Base-by-base conservation (phyloP, 148 eudicot species). In the Gaultheria prostrata region DNA sequence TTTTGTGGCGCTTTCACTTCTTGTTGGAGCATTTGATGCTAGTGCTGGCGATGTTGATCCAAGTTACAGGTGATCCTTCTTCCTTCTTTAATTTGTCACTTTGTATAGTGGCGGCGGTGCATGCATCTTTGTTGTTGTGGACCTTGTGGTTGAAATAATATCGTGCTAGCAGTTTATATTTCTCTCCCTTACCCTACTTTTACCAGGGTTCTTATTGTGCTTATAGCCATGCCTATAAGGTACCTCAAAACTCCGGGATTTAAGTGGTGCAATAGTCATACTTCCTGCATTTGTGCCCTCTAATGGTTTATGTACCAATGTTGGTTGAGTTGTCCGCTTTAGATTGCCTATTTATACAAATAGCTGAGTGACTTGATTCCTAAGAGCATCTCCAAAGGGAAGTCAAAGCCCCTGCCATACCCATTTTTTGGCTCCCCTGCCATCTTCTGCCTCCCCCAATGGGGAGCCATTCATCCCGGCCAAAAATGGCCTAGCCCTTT, bases 31-130 rank as follows among this genome's bases (percentile, higher is more conserved):
- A 63, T 84, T 87, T 71, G 77, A 89, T 67, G 95, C 91, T 51
- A 95, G 97, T 91, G 87, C 93, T 70, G 98, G 98, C 79, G 98
- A 95, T 90, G 86, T 90, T 81, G 93, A 93, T 87, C 94, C 92
- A 28, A 67, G 83, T 79, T 95, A 95, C 85, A 89, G 92, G 98
- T 95, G 90, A 83, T 9, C 15, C 8, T 76, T 72, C 72, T 20
- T 28, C 28, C 59, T 51, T 79, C 49, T 20, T 51, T 51, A 50
- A 17, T 39, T 30, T 77, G 39, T 61, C 59, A 10, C 32, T 50
- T 53, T 13, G 72, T 13, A 39, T 8, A 43, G 26, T 39, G 28
- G 69, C 33, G 46, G 39, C 33, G 46, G 39, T 59, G 70, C 32
- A 59, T 20, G 45, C 49, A 50, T 30, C 59, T 76, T 49, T 53